These are phyloP conservation scores for Termitomyces sp. DNA, from an alignment of 768 basidiomycete species.

Conservation along the genomic window DNA sequence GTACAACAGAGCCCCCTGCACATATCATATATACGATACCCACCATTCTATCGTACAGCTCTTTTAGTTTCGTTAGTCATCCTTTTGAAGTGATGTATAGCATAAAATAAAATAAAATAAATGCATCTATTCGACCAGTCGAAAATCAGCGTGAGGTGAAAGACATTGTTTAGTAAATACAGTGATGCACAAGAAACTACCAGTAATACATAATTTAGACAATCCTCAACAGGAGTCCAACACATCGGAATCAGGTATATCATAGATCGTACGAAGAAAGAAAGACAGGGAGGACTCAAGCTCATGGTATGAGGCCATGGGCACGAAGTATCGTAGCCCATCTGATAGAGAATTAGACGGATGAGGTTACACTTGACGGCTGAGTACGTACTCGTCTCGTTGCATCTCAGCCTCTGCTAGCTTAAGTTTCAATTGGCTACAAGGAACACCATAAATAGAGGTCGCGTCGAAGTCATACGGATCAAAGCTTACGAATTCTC, in stretches of 20 bases:
- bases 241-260: conserved; percentile 9
- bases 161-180: conserved; percentile 14
- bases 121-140: conserved; percentile 1
- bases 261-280: neutral
- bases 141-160: neutral
- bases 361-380: neutral
- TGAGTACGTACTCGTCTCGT: conserved; percentile 67
- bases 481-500: conserved; percentile 71
- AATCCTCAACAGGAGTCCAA: conserved; percentile 15
- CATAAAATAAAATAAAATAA: neutral
- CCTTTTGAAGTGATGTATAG: neutral
- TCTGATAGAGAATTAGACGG: conserved; percentile 32
- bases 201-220: conserved; percentile 15
- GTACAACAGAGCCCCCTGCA: conserved; percentile 14
- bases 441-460: conserved; percentile 6
- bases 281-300: neutral
- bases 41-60: conserved; percentile 12
- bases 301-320: conserved; percentile 40
- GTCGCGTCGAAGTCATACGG: neutral
- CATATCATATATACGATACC: conserved; percentile 19
- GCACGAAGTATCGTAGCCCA: conserved; percentile 62
- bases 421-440: conserved; percentile 66
- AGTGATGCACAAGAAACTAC: conserved; percentile 10
- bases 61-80: conserved; percentile 6
- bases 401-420: conserved; percentile 71